A percentile compares a stretch with the other conserved stretches of the same genome.
These are phyloP conservation scores for Zea luxurians DNA, from an alignment of 176 grass and related monocot genomes.

Conservation along the genomic window DNA sequence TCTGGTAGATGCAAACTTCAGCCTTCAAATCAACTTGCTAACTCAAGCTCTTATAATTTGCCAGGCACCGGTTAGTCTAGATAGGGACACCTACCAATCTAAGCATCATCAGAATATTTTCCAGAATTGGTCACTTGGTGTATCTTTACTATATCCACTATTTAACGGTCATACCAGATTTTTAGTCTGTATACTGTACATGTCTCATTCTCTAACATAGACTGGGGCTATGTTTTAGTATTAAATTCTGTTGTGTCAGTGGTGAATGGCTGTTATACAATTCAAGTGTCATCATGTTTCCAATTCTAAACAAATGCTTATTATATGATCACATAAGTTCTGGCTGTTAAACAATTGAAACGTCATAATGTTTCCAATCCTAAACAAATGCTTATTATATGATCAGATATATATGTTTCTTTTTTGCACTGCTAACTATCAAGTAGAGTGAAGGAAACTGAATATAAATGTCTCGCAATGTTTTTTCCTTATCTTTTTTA, in stretches of 20 bases:
- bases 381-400: neutral
- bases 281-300: neutral
- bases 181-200: neutral
- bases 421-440: neutral
- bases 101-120: neutral
- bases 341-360: neutral
- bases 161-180: neutral
- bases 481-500: neutral
- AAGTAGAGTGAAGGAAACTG: neutral
- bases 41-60: neutral
- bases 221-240: neutral
- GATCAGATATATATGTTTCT: neutral
- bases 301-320: constrained; percentile 7
- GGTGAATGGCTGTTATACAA: neutral
- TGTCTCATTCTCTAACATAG: neutral
- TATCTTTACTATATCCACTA: neutral
- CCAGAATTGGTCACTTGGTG: neutral
- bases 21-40: constrained; percentile 6
- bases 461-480: neutral
- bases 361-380: neutral
- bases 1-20: neutral
- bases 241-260: neutral
- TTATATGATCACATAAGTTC: neutral
- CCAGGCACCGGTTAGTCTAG: neutral
- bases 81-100: neutral